These are phyloP conservation scores for Penicillium sp. DNA, from an alignment of 2,329 filamentous ascomycete genomes.

Conservation along the genomic window DNA sequence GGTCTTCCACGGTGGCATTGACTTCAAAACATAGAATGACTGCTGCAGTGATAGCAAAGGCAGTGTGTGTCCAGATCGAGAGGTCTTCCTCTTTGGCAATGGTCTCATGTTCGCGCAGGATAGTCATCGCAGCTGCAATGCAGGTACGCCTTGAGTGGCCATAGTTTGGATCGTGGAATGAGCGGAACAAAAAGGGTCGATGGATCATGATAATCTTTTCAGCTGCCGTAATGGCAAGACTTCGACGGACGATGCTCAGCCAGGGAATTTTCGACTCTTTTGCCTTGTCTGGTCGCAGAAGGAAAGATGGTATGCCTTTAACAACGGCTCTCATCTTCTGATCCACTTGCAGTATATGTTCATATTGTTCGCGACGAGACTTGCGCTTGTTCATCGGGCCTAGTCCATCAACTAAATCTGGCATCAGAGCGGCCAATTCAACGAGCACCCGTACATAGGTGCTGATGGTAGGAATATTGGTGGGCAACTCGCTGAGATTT, in stretches of 20 bases:
- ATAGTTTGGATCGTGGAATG: slow-evolving; percentile 41
- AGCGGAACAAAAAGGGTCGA: slow-evolving; percentile 45
- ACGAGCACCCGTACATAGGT: slow-evolving; percentile 39
- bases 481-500: slow-evolving; percentile 33
- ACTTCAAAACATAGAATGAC: slow-evolving; percentile 38
- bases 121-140: slow-evolving; percentile 49
- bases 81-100: slow-evolving; percentile 34
- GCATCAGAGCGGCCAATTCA: slow-evolving; percentile 45
- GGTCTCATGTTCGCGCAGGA: slow-evolving; percentile 38
- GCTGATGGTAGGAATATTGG: slow-evolving; percentile 31
- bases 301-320: slow-evolving; percentile 38
- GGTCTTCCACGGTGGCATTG: slow-evolving; percentile 25
- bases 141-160: slow-evolving; percentile 46
- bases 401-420: slow-evolving; percentile 41
- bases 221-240: slow-evolving; percentile 47
- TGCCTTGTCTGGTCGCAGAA: slow-evolving; percentile 36
- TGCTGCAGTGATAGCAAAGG: slow-evolving; percentile 36
- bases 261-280: slow-evolving; percentile 41
- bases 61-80: slow-evolving; percentile 38
- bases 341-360: slow-evolving; percentile 45
- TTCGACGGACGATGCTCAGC: slow-evolving; percentile 43
- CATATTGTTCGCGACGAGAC: slow-evolving; percentile 44
- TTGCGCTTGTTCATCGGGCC: slow-evolving; percentile 42
- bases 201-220: slow-evolving; percentile 55
- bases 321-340: slow-evolving; percentile 44